Conservation (phyloP, 139 green algal species). For the Chlorella sp. region DNA sequence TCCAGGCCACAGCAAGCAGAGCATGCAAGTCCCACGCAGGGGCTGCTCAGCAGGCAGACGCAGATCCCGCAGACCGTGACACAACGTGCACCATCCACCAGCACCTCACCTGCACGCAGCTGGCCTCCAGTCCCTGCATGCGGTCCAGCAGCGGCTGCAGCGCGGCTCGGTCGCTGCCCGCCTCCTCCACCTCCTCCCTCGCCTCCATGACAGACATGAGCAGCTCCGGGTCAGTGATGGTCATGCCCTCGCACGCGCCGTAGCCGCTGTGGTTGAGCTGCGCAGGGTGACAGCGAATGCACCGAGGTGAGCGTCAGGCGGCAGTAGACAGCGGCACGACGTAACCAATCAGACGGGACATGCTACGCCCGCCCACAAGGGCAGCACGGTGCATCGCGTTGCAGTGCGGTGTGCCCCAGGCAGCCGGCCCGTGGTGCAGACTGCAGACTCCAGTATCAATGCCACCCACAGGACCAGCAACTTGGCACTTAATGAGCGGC, state of each 20-base stretch:
- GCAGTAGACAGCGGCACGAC: neutral
- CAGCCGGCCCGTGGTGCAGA: too few relatives aligned
- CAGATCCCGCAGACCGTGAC: too few relatives aligned
- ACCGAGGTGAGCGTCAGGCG: neutral
- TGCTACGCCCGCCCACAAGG: too few relatives aligned
- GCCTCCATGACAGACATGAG: constrained; percentile 80
- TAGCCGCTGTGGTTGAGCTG: constrained; percentile 56
- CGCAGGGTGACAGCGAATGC: neutral
- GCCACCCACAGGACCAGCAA: too few relatives aligned
- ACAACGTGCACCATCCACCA: too few relatives aligned
- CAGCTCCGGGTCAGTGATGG: constrained; percentile 65
- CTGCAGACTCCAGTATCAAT: too few relatives aligned
- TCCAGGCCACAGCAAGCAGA: too few relatives aligned
- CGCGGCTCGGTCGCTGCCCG: constrained; percentile 33
- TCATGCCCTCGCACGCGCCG: constrained; percentile 48
- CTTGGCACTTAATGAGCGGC: too few relatives aligned
- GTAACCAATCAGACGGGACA: too few relatives aligned
- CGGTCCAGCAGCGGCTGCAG: constrained; percentile 53
- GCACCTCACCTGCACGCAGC: constrained; percentile 31
- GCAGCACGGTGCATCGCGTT: too few relatives aligned
- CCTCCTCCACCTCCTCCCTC: constrained; percentile 70
- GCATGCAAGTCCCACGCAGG: too few relatives aligned
- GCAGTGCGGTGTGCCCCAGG: neutral
- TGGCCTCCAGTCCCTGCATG: constrained; percentile 32
- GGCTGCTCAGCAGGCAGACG: too few relatives aligned